Conservation (phyloP, 108 stramenopile genomes). For the Skeletonema potamos region DNA sequence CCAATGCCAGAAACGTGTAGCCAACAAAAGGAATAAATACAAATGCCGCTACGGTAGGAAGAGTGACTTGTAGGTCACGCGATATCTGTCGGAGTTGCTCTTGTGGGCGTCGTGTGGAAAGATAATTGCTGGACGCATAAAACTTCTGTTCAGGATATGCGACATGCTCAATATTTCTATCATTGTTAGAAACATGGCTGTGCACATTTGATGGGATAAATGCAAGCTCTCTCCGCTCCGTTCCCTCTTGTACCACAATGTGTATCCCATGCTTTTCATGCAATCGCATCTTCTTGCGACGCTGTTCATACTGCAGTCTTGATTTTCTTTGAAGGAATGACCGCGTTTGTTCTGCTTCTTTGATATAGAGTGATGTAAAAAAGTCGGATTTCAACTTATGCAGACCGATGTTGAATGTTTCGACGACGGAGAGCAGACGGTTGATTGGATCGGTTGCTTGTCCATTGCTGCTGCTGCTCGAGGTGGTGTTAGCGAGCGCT, state of each 20-base stretch:
- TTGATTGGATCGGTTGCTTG: background rate
- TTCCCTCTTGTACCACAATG: background rate
- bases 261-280: background rate
- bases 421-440: conserved; percentile 3
- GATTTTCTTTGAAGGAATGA: conserved; percentile 10
- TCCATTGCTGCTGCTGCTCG: background rate
- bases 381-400: conserved; percentile 16
- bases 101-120: conserved; percentile 13
- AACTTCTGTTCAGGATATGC: background rate
- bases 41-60: conserved; percentile 34
- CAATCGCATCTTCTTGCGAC: background rate
- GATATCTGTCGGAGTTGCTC: conserved; percentile 17
- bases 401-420: conserved; percentile 13
- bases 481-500: background rate
- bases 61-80: conserved; percentile 18
- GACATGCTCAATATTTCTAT: background rate
- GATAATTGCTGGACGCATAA: conserved; percentile 3
- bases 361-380: conserved; percentile 14
- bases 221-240: background rate
- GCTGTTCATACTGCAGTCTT: conserved; percentile 1
- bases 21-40: conserved; percentile 22
- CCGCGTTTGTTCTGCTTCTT: conserved; percentile 14
- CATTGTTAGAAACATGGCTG: background rate
- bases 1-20: conserved; percentile 21
- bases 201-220: conserved; percentile 1